Conservation (phyloP, 2,329 filamentous ascomycete species). For the Magnaporthiopsis incrustans region DNA sequence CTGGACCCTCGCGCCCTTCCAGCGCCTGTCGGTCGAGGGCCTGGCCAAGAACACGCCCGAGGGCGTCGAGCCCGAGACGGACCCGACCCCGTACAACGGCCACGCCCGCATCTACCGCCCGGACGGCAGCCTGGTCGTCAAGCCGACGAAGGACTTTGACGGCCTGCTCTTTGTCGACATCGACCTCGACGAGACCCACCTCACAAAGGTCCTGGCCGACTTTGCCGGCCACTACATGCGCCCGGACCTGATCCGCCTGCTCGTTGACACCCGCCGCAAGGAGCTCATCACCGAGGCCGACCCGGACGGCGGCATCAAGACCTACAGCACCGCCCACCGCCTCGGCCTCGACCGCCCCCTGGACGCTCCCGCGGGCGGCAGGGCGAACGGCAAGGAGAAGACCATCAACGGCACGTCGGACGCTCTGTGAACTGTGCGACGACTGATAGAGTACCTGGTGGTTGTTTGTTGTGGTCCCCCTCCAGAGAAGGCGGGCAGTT, state of each 20-base stretch:
- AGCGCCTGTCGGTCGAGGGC: slow-evolving; percentile 36
- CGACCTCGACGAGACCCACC: slow-evolving; percentile 25
- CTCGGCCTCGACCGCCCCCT: slow-evolving; percentile 2
- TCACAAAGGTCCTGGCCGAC: slow-evolving; percentile 35
- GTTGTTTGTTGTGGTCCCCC: too few species aligned
- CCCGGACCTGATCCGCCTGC: slow-evolving; percentile 42
- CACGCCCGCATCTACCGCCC: slow-evolving; percentile 13
- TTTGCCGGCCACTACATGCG: slow-evolving; percentile 40
- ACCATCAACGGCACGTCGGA: not conserved
- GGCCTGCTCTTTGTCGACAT: slow-evolving; percentile 30
- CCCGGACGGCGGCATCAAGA: slow-evolving; percentile 26
- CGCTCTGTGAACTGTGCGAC: not conserved
- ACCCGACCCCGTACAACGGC: slow-evolving; percentile 15
- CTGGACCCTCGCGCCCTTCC: slow-evolving; percentile 45
- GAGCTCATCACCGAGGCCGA: slow-evolving; percentile 34
- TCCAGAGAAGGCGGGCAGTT: too few species aligned
- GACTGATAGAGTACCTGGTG: too few species aligned
- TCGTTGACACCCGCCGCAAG: slow-evolving; percentile 40
- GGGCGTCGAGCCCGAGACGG: slow-evolving; percentile 15
- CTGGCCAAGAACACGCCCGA: slow-evolving; percentile 33
- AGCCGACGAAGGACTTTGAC: slow-evolving; percentile 4
- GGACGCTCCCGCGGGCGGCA: not conserved
- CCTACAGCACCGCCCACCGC: slow-evolving; percentile 14
- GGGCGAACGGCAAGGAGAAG: not conserved
- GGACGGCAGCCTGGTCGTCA: slow-evolving; percentile 14